Percentiles rank a stretch among this genome's conserved stretches.
phyloP scores from a whole-genome alignment of 2,329 filamentous ascomycete species.

The Xylariaceae sp. region DNA sequence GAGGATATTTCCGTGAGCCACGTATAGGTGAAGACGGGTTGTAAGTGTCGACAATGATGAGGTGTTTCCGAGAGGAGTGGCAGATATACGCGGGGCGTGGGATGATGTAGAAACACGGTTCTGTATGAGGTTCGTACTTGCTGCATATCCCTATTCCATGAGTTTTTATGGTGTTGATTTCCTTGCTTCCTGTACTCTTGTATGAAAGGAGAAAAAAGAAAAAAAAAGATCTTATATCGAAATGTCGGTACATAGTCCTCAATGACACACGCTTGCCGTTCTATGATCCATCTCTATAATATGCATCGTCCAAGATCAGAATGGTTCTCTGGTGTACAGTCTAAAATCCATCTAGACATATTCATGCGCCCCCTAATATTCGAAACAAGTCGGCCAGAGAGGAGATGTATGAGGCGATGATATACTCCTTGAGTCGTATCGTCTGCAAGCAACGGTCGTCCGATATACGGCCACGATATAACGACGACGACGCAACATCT shows the following conservation, averaged over 20 bases:
- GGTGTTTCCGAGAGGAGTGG: not conserved
- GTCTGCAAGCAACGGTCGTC: not conserved
- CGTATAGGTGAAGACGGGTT: conserved; percentile 3
- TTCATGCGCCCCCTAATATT: not conserved
- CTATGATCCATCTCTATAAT: not conserved
- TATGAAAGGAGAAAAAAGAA: not conserved
- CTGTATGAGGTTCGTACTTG: not conserved
- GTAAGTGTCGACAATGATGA: not conserved
- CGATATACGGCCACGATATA: not conserved
- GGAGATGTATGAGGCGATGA: not conserved
- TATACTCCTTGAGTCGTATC: not conserved
- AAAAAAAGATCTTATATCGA: not conserved
- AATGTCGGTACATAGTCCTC: conserved; percentile 1
- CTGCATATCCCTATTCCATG: not conserved
- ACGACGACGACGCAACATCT: too few species aligned
- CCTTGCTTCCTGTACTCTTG: conserved; percentile 9
- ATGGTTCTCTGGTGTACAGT: not conserved
- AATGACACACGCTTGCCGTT: not conserved
- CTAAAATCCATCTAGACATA: conserved; percentile 1
- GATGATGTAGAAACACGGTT: conserved; percentile 11
- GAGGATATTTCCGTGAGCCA: conserved; percentile 19
- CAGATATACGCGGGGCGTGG: not conserved
- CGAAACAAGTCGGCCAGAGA: not conserved
- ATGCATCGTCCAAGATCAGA: not conserved
- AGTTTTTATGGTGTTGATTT: conserved; percentile 6